Evolutionary conservation across 306 rosid species (phyloP), one percentile per base, ranked within the genome.

Genomic region (Cucurbita argyrosperma): DNA sequence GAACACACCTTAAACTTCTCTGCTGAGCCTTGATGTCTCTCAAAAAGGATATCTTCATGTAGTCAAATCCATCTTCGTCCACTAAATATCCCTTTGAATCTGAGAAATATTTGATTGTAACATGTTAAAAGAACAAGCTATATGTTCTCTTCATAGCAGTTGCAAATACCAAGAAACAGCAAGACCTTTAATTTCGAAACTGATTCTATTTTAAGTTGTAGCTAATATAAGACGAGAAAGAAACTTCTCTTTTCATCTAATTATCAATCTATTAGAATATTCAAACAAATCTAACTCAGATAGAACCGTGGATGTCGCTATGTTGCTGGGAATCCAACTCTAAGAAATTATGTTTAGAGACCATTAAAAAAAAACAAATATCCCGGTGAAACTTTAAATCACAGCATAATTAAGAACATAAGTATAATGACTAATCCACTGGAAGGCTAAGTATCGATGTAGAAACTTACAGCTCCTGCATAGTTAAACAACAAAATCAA

Each of bases 31-130:
- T 94, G 80, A 94, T 84, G 77, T 90, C 98, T 87, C 98, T 85
- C 77, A 94, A 81, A 75, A 94, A 82, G 69, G 91, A 84, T 77
- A 94, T 86, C 86, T 94, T 94, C 88, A 86, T 83, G 85, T 84
- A 90, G 79, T 94, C 98, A 81, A 94, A 94, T 75, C 98, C 98
- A 68, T 94, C 98, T 80, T 94, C 98, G 79, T 94, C 98, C 83
- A 90, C 94, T 80, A 94, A 80, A 88, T 89, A 94, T 49, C 98
- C 98, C 79, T 85, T 94, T 26, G 97, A 90, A 84, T 94, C 98
- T 94, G 93, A 60, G 66, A 74, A 83, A 38, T 26, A 61, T 58
- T 77, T 82, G 40, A 18, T 72, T 39, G 66, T 19, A 43, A 72
- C 65, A 19, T 39, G 50, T 72, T 7, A 71, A 10, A 37, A 19